Evolutionary conservation across 768 basidiomycete genomes (phyloP).

Genomic region (Tylopilus plumbeoviolaceoides): DNA sequence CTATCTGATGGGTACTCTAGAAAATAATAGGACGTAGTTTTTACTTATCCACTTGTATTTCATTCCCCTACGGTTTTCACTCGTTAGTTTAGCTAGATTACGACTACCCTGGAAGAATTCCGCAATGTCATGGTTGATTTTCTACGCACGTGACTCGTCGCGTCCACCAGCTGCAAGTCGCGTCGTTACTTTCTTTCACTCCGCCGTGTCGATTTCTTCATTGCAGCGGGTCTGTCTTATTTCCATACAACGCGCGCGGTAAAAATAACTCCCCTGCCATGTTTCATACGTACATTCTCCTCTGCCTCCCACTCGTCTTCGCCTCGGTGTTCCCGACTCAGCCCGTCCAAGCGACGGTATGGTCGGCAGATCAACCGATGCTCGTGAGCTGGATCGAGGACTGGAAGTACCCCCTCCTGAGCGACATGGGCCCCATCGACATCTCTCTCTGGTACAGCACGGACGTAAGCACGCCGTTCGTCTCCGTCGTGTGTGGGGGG

Average conservation of each 20-base stretch:
- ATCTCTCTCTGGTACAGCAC: slow-evolving; percentile 46
- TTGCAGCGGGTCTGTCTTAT: slow-evolving; percentile 27
- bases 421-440: slow-evolving; percentile 38
- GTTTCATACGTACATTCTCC: slow-evolving; percentile 3
- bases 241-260: neutral
- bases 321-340: slow-evolving; percentile 49
- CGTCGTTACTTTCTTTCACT: neutral
- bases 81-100: slow-evolving; percentile 11
- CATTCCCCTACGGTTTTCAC: slow-evolving; percentile 3
- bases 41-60: slow-evolving; percentile 21
- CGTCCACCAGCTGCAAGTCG: slow-evolving; percentile 3
- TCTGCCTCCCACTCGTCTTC: slow-evolving; percentile 13
- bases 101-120: slow-evolving; percentile 1
- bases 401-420: slow-evolving; percentile 35
- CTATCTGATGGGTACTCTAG: slow-evolving; percentile 10
- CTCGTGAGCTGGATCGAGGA: slow-evolving; percentile 52
- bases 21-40: slow-evolving; percentile 11
- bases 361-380: slow-evolving; percentile 40
- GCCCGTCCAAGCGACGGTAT: slow-evolving; percentile 44
- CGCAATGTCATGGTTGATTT: slow-evolving; percentile 22
- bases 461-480: slow-evolving; percentile 30
- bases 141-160: slow-evolving; percentile 22
- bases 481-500: neutral
- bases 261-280: neutral
- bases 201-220: slow-evolving; percentile 5